Evolutionary conservation across 140 eudicot species (phyloP).

Genomic region (Flaveria floridana): DNA sequence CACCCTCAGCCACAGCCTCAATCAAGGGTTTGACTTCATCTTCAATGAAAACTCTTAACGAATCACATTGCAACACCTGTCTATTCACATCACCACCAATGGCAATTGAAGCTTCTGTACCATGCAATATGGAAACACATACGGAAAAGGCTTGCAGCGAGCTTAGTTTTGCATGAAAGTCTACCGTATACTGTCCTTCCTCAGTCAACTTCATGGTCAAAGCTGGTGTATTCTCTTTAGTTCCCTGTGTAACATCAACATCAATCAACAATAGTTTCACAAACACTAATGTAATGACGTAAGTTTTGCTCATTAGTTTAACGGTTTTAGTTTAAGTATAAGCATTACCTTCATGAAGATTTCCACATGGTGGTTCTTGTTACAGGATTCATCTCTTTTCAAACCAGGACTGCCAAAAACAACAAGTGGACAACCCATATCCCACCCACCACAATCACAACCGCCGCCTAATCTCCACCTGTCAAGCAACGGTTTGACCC

Average conservation of each 20-base stretch:
- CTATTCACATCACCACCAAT: constrained; percentile 49
- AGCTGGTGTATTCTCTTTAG: constrained; percentile 58
- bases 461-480: constrained; percentile 86
- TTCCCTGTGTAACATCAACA: constrained; percentile 52
- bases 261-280: constrained; percentile 19
- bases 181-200: constrained; percentile 69
- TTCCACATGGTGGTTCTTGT: constrained; percentile 38
- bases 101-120: constrained; percentile 62
- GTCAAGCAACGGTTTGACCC: constrained; percentile 70
- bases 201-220: constrained; percentile 56
- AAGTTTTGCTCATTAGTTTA: background rate
- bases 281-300: constrained; percentile 12
- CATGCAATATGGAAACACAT: constrained; percentile 75
- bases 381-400: constrained; percentile 33
- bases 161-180: constrained; percentile 83
- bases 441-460: constrained; percentile 99
- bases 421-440: constrained; percentile 74
- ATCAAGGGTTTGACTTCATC: constrained; percentile 69
- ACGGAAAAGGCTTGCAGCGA: constrained; percentile 82
- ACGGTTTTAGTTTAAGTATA: constrained; percentile 2
- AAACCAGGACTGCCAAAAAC: constrained; percentile 49
- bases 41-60: constrained; percentile 61
- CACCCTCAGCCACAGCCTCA: constrained; percentile 63
- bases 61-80: constrained; percentile 55
- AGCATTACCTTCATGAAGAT: constrained; percentile 62